Conservation (phyloP, 805 yeast genomes). For the Candida succiphila region DNA sequence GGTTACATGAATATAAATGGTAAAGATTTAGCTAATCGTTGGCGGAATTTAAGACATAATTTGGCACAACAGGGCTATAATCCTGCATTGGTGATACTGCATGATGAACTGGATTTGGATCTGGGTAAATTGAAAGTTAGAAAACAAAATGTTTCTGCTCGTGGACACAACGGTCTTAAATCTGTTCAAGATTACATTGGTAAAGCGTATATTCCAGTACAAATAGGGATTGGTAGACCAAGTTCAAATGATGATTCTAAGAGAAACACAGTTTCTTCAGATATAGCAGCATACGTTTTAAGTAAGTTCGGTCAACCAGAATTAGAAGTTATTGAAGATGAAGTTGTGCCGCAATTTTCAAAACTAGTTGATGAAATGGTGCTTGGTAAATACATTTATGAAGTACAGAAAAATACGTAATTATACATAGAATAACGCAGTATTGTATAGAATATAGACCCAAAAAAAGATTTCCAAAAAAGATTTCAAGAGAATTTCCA, state of each 20-base stretch:
- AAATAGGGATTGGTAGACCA: conserved; percentile 75
- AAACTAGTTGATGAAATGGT: conserved; percentile 25
- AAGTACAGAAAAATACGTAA: conserved; percentile 4
- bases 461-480: too few species aligned
- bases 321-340: conserved; percentile 24
- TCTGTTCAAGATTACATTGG: conserved; percentile 41
- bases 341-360: conserved; percentile 31
- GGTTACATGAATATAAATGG: conserved; percentile 71
- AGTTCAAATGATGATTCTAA: conserved; percentile 12
- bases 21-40: conserved; percentile 36
- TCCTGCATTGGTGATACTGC: conserved; percentile 48
- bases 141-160: conserved; percentile 45
- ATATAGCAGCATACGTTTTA: too few species aligned
- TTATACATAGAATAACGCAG: not conserved
- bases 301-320: conserved; percentile 40
- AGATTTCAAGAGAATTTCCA: conserved; percentile 84
- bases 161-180: conserved; percentile 82
- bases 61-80: conserved; percentile 8
- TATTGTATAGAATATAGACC: not conserved
- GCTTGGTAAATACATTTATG: conserved; percentile 18
- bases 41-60: conserved; percentile 20
- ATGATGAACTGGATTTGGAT: conserved; percentile 67
- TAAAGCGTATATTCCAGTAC: conserved; percentile 49
- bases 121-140: conserved; percentile 61
- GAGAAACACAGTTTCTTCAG: conserved; percentile 36